Conservation (phyloP, 2,329 filamentous ascomycete genomes). For the Fusarium humuli region DNA sequence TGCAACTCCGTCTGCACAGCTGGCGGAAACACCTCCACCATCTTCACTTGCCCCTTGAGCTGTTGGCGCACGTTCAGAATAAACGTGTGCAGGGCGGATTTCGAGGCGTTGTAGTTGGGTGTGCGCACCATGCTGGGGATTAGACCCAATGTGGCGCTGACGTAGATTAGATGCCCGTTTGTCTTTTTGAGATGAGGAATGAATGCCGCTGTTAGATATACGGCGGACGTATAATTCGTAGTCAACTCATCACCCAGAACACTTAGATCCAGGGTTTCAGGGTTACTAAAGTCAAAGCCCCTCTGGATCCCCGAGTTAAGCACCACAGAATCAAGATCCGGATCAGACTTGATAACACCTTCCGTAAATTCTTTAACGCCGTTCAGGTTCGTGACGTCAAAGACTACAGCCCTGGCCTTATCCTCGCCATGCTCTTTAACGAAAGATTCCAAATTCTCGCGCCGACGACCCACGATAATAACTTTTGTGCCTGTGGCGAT, state of each 20-base stretch:
- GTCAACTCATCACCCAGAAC: conserved; percentile 44
- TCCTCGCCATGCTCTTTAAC: conserved; percentile 56
- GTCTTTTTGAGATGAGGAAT: conserved; percentile 42
- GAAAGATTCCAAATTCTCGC: conserved; percentile 62
- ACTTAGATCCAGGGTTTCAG: conserved; percentile 46
- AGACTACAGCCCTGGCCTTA: conserved; percentile 51
- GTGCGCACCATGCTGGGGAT: conserved; percentile 41
- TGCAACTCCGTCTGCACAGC: conserved; percentile 48
- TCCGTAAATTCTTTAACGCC: conserved; percentile 46
- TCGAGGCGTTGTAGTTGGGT: conserved; percentile 48
- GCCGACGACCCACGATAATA: conserved; percentile 60
- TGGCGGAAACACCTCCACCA: conserved; percentile 48
- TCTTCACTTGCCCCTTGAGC: conserved; percentile 21
- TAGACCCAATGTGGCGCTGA: conserved; percentile 42
- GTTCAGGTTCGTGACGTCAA: conserved; percentile 59
- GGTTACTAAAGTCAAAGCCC: conserved; percentile 48
- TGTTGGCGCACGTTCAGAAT: conserved; percentile 40
- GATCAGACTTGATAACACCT: conserved; percentile 22
- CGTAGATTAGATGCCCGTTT: conserved; percentile 37
- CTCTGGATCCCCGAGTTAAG: conserved; percentile 69
- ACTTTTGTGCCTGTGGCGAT: conserved; percentile 58
- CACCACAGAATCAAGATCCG: conserved; percentile 60
- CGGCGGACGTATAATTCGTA: conserved; percentile 46
- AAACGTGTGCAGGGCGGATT: conserved; percentile 46
- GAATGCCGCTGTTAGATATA: conserved; percentile 46